A percentile compares a stretch with the other conserved stretches of the same genome.
These are phyloP conservation scores for Sequoia sempervirens DNA, from an alignment of 75 land plant genomes.

Conservation along the genomic window DNA sequence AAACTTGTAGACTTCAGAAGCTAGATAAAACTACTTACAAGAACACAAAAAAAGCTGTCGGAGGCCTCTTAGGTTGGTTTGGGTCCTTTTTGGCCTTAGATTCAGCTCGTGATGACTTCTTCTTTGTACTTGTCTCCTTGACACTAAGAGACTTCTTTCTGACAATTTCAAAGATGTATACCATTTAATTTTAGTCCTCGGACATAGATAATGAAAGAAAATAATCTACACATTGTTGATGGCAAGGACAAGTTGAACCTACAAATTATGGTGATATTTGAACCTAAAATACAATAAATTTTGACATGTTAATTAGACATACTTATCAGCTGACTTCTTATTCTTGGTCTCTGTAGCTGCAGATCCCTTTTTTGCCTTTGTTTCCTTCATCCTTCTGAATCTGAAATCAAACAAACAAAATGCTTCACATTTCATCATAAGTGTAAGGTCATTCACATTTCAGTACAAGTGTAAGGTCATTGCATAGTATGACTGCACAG, in stretches of 20 bases:
- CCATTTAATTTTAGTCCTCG: background rate
- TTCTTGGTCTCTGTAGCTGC: background rate
- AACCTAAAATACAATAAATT: background rate
- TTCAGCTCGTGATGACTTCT: constrained; percentile 2
- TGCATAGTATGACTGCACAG: background rate
- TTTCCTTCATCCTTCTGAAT: background rate
- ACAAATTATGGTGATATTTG: background rate
- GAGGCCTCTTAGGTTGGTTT: constrained; percentile 30
- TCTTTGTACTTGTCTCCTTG: constrained; percentile 8
- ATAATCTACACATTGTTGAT: background rate
- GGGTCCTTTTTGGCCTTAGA: constrained; percentile 19
- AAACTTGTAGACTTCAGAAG: background rate
- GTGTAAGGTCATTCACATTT: background rate
- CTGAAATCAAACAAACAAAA: background rate
- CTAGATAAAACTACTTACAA: constrained; percentile 17
- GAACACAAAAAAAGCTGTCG: constrained; percentile 28
- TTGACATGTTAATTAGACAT: background rate
- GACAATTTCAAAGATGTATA: background rate
- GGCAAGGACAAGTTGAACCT: background rate
- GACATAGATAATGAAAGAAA: background rate
- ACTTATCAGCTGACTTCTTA: background rate
- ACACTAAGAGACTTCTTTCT: background rate
- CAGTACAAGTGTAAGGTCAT: background rate
- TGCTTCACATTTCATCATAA: background rate
- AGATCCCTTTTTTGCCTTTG: constrained; percentile 3